phyloP scores from a whole-genome alignment of 805 yeast species.

The Monosporozyma aerobia region DNA sequence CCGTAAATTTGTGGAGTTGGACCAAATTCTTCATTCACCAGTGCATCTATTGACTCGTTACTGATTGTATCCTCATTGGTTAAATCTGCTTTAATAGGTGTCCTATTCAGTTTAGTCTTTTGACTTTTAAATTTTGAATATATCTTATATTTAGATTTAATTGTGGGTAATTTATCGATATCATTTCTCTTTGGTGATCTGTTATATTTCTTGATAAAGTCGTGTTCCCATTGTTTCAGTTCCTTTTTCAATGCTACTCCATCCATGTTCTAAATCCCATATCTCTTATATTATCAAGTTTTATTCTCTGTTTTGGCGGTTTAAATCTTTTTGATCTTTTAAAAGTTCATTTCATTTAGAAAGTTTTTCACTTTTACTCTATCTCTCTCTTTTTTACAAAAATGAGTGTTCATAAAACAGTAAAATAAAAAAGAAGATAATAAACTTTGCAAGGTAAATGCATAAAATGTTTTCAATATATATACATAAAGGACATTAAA shows the following conservation, averaged over 20 bases:
- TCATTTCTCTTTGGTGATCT: conserved; percentile 42
- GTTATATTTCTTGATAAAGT: conserved; percentile 32
- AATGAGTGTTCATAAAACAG: too few relatives aligned
- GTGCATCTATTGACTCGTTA: background rate
- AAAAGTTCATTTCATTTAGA: background rate
- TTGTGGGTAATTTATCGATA: conserved; percentile 33
- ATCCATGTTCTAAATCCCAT: conserved; percentile 21
- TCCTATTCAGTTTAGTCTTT: background rate
- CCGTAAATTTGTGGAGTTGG: conserved; percentile 88
- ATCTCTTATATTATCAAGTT: background rate
- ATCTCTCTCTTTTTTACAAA: too few relatives aligned
- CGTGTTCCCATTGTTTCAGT: conserved; percentile 49
- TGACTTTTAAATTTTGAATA: conserved; percentile 24
- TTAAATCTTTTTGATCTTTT: background rate
- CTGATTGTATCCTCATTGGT: background rate
- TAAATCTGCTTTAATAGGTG: background rate
- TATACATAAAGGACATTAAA: background rate
- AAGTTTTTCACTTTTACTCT: background rate
- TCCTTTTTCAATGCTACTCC: conserved; percentile 21
- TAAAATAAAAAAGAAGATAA: too few relatives aligned
- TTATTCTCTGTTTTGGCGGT: background rate
- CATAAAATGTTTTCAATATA: background rate
- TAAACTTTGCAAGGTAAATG: background rate
- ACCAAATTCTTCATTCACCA: conserved; percentile 35
- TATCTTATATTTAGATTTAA: conserved; percentile 30